phyloP scores from a whole-genome alignment of 2,329 filamentous ascomycete species.

The Diaporthe destruens region DNA sequence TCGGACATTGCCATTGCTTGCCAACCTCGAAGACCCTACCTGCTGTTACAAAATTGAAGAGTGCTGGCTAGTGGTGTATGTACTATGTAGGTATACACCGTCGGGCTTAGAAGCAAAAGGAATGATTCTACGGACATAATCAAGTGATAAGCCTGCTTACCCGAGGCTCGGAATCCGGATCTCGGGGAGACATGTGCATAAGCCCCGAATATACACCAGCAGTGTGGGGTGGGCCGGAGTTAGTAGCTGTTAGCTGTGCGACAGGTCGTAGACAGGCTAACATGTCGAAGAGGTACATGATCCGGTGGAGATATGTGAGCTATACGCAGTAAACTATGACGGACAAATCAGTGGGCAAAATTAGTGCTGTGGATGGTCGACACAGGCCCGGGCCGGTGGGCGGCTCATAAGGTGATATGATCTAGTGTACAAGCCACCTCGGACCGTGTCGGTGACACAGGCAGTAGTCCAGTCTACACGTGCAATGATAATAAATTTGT shows the following conservation, averaged over 20 bases:
- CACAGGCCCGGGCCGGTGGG: constrained; percentile 32
- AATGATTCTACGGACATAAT: not conserved
- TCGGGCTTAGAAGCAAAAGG: not conserved
- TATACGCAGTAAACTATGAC: not conserved
- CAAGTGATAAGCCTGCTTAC: not conserved
- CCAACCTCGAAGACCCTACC: no score
- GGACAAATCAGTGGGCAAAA: not conserved
- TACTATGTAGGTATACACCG: not conserved
- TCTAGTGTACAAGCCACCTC: not conserved
- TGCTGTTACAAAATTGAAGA: no score
- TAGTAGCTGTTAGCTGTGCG: not conserved
- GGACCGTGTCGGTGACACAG: not conserved
- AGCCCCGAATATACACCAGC: not conserved
- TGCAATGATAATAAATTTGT: constrained; percentile 9
- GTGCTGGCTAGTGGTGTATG: no score
- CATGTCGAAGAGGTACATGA: not conserved
- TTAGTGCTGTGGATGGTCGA: constrained; percentile 33
- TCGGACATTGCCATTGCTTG: not conserved
- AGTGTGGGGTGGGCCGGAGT: not conserved
- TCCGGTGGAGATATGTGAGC: not conserved
- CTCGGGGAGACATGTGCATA: not conserved
- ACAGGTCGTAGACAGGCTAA: not conserved
- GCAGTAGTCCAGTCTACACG: not conserved
- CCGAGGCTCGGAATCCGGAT: constrained; percentile 6
- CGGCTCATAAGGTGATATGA: not conserved